Percentiles rank a stretch among this genome's conserved stretches.
Evolutionary conservation across 2,329 filamentous ascomycete genomes (phyloP).

Genomic region (Nothopassalora personata): DNA sequence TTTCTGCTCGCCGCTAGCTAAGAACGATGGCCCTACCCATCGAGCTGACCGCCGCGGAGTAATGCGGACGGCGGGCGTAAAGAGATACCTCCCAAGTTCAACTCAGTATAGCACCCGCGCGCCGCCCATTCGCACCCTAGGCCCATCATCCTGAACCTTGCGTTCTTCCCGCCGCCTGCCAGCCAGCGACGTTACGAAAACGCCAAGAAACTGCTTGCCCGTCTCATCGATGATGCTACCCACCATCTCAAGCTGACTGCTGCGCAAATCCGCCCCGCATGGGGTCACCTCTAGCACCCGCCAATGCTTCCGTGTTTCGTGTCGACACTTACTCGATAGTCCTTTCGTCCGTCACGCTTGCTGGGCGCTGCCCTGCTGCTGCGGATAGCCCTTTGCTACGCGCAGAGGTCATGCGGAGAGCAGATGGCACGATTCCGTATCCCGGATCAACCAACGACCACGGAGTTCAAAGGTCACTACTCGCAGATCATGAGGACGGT

Average conservation of each 20-base stretch:
- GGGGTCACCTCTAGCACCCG: not conserved
- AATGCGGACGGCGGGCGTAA: not conserved
- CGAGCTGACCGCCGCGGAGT: not conserved
- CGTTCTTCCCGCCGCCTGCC: not conserved
- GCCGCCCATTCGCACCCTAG: not conserved
- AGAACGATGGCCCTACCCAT: not conserved
- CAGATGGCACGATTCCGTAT: not conserved
- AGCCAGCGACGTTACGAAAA: not conserved
- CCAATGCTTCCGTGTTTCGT: not conserved
- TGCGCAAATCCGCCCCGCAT: not conserved
- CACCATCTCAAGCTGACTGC: not conserved
- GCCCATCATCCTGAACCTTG: not conserved
- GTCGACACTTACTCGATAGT: too few relatives aligned
- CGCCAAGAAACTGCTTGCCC: not conserved
- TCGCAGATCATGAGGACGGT: too few relatives aligned
- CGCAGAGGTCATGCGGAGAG: not conserved
- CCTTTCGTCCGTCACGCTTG: too few relatives aligned
- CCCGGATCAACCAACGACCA: not conserved
- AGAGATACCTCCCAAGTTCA: not conserved
- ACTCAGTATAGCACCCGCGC: not conserved
- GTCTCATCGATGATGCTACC: not conserved
- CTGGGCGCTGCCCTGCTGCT: not conserved
- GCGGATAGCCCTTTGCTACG: not conserved
- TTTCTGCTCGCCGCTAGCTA: not conserved
- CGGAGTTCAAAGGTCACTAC: too few relatives aligned